Conservation (phyloP, 2,329 filamentous ascomycete genomes). For the Sclerotinia sclerotiorum region DNA sequence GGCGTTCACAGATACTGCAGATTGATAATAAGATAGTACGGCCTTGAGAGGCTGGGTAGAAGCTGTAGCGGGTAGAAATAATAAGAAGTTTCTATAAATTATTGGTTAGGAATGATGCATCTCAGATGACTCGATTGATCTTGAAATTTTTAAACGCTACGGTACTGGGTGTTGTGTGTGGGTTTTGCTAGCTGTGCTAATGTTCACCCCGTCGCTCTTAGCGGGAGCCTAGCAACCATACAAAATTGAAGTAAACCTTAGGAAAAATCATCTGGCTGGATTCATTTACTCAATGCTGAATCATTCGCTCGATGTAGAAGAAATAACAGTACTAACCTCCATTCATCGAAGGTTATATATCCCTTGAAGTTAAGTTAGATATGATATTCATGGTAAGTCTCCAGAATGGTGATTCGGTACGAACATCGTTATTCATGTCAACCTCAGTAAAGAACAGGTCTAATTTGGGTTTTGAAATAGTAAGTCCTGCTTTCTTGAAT, state of each 20-base stretch:
- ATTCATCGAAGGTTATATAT: constrained; percentile 86
- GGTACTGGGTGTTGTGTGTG: background rate
- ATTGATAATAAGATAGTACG: constrained; percentile 87
- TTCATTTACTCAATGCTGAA: background rate
- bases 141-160: background rate
- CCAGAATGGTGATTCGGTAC: constrained; percentile 16
- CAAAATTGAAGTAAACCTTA: background rate
- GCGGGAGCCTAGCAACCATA: background rate
- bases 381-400: background rate
- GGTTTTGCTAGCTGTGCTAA: background rate
- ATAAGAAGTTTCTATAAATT: constrained; percentile 74
- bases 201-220: background rate
- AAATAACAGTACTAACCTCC: constrained; percentile 67
- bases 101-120: constrained; percentile 9
- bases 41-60: constrained; percentile 71
- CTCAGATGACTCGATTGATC: background rate
- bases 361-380: constrained; percentile 41
- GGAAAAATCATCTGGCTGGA: background rate
- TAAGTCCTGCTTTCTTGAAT: constrained; percentile 74
- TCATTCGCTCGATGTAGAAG: background rate
- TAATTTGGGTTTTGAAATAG: constrained; percentile 73
- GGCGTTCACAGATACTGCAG: constrained; percentile 82
- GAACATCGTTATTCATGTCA: constrained; percentile 75
- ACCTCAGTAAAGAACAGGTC: constrained; percentile 86
- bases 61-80: constrained; percentile 74